These are phyloP conservation scores for Juglanconis sp. DNA, from an alignment of 2,329 filamentous ascomycete species.

Conservation along the genomic window DNA sequence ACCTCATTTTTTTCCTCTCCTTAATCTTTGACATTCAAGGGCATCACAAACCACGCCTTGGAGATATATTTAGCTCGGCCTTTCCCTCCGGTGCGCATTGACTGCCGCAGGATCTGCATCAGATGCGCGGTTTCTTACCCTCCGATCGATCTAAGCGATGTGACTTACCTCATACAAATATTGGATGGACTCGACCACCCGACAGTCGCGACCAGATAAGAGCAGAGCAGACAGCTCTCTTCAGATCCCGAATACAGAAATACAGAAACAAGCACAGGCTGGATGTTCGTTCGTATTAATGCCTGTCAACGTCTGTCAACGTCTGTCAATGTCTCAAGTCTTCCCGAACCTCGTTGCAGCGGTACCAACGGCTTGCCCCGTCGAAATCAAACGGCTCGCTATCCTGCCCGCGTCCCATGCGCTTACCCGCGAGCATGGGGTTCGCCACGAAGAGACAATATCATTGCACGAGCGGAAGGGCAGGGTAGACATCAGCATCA, in stretches of 20 bases:
- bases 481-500: too few relatives aligned
- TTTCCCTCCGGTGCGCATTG: neutral
- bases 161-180: neutral
- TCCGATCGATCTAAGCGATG: neutral
- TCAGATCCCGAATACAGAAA: too few relatives aligned
- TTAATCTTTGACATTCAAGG: neutral
- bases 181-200: neutral
- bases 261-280: neutral
- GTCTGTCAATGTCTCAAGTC: slow-evolving; percentile 3
- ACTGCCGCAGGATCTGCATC: neutral
- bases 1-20: neutral
- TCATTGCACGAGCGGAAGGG: too few relatives aligned
- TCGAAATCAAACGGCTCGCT: too few relatives aligned
- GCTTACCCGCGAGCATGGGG: neutral
- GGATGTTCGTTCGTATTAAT: neutral
- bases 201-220: neutral
- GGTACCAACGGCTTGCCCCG: neutral
- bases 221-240: neutral
- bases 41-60: neutral
- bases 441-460: slow-evolving; percentile 1
- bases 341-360: neutral
- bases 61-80: neutral
- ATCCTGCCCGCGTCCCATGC: too few relatives aligned
- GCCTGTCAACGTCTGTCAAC: neutral
- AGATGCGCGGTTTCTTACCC: neutral